Evolutionary conservation across 495 filamentous ascomycete genomes (phyloP).

Genomic region (Lophiotrema nucula): DNA sequence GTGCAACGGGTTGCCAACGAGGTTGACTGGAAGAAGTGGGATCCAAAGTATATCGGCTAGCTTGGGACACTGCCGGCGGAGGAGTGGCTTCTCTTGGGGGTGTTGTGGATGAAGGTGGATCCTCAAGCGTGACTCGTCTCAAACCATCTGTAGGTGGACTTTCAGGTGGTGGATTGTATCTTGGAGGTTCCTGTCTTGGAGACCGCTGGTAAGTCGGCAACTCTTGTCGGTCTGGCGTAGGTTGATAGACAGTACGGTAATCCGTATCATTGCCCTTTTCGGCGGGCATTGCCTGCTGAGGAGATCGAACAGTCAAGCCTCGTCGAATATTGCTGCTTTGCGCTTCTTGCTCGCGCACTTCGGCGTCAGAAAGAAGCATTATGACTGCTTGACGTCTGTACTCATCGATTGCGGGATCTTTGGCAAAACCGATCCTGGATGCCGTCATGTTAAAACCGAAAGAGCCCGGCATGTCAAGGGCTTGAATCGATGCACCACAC

Average conservation of each 20-base stretch:
- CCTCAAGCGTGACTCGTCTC: not conserved
- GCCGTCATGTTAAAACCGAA: conserved; percentile 9
- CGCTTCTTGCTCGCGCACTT: conserved; percentile 8
- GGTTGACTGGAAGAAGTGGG: not conserved
- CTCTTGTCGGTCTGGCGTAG: conserved; percentile 4
- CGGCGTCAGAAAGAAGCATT: conserved; percentile 4
- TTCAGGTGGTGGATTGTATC: not conserved
- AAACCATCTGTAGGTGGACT: not conserved
- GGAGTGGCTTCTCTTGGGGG: not conserved
- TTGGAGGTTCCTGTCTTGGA: not conserved
- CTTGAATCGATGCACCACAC: conserved; percentile 11
- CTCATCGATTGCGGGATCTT: not conserved
- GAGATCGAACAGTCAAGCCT: not conserved
- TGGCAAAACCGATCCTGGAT: conserved; percentile 12
- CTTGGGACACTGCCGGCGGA: not conserved
- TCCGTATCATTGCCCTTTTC: conserved; percentile 1
- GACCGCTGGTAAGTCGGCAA: conserved; percentile 1
- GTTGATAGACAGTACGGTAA: not conserved
- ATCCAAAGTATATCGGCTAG: not conserved
- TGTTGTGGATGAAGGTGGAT: not conserved
- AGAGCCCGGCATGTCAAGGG: not conserved
- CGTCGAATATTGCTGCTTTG: not conserved
- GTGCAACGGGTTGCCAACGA: not conserved
- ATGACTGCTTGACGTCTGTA: conserved; percentile 1
- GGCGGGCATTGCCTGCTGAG: not conserved